Conservation (phyloP, 2,329 filamentous ascomycete genomes). For the Aspergillus awamori region DNA sequence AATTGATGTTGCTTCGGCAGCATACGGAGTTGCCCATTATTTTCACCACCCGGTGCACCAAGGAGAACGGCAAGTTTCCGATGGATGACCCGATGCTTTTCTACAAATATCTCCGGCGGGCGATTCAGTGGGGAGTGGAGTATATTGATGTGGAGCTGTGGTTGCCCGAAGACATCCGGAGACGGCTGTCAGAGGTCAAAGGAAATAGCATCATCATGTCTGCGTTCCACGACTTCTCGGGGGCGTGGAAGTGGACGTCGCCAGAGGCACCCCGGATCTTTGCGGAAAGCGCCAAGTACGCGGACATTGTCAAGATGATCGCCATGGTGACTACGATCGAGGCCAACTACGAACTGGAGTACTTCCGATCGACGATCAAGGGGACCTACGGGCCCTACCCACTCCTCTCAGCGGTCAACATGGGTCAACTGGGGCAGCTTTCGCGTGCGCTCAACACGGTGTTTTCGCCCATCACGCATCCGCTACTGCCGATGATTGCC, state of each 20-base stretch:
- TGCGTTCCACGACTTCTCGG: constrained; percentile 88
- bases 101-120: constrained; percentile 77
- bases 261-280: constrained; percentile 72
- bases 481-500: constrained; percentile 78
- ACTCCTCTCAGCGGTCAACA: constrained; percentile 81
- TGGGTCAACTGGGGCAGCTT: constrained; percentile 83
- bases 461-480: constrained; percentile 86
- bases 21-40: constrained; percentile 88
- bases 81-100: constrained; percentile 77
- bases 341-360: constrained; percentile 88
- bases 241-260: constrained; percentile 80
- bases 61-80: constrained; percentile 81
- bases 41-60: constrained; percentile 80
- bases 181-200: constrained; percentile 66
- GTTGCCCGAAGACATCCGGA: constrained; percentile 76
- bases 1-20: constrained; percentile 81
- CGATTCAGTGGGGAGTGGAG: constrained; percentile 86
- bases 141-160: constrained; percentile 89
- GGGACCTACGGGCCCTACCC: constrained; percentile 67
- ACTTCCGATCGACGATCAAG: constrained; percentile 78
- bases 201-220: constrained; percentile 85
- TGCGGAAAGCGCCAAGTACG: constrained; percentile 69
- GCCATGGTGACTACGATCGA: constrained; percentile 78
- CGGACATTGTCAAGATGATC: constrained; percentile 91
- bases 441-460: constrained; percentile 82